These are phyloP conservation scores for Russula foetens DNA, from an alignment of 768 basidiomycete genomes.

Conservation along the genomic window DNA sequence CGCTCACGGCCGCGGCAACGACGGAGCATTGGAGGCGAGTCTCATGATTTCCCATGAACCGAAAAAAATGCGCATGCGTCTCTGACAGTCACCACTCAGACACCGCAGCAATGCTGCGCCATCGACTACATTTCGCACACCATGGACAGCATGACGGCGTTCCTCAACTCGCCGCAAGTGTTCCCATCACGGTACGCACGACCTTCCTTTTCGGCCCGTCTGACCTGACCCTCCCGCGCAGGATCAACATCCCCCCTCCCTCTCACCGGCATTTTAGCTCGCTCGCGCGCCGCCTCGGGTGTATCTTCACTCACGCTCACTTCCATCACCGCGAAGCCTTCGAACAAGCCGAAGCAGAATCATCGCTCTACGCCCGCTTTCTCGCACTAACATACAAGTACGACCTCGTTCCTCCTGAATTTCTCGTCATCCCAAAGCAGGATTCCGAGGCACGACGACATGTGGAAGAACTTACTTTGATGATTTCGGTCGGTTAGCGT, in stretches of 20 bases:
- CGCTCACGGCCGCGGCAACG: slow-evolving; percentile 87
- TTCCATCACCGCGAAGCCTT: slow-evolving; percentile 91
- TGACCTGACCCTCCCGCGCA: slow-evolving; percentile 29
- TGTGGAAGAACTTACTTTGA: too few relatives aligned
- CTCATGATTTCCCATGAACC: neutral
- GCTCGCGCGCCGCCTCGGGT: slow-evolving; percentile 82
- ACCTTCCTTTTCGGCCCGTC: neutral
- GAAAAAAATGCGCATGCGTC: neutral
- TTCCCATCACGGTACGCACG: slow-evolving; percentile 76
- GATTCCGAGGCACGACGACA: too few relatives aligned
- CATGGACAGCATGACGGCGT: slow-evolving; percentile 85
- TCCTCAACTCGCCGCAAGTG: slow-evolving; percentile 82
- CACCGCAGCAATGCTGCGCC: slow-evolving; percentile 94
- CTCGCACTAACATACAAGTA: slow-evolving; percentile 73
- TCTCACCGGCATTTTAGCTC: slow-evolving; percentile 87
- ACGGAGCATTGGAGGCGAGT: slow-evolving; percentile 76
- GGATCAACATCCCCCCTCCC: slow-evolving; percentile 70
- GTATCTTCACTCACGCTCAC: slow-evolving; percentile 95
- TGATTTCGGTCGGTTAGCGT: too few relatives aligned
- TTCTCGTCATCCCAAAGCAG: slow-evolving; percentile 78
- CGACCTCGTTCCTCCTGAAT: slow-evolving; percentile 73
- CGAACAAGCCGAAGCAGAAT: slow-evolving; percentile 85
- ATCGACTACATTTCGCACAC: slow-evolving; percentile 95
- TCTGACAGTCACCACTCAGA: slow-evolving; percentile 3
- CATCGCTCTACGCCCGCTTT: slow-evolving; percentile 84